These are phyloP conservation scores for Prunus mume DNA, from an alignment of 306 rosid species.

Conservation along the genomic window DNA sequence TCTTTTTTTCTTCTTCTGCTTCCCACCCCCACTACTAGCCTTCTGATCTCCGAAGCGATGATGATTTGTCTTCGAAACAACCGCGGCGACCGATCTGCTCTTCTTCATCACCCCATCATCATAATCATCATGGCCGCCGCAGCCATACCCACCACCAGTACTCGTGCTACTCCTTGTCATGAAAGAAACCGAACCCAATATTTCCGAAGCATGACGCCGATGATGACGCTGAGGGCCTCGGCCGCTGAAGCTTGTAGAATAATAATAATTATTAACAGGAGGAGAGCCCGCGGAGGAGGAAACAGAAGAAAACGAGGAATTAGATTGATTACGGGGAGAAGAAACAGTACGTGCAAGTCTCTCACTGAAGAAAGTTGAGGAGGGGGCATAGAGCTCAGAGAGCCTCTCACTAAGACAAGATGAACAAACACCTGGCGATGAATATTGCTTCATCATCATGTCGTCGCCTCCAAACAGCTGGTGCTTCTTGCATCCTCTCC, in stretches of 20 bases:
- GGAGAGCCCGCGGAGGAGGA: slow-evolving; percentile 5
- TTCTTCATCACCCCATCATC: slow-evolving; percentile 42
- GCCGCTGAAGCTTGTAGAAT: too few relatives aligned
- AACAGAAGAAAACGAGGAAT: slow-evolving; percentile 1
- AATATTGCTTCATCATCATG: slow-evolving; percentile 13
- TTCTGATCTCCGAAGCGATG: slow-evolving; percentile 8
- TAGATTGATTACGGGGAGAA: neutral
- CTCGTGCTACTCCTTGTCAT: neutral
- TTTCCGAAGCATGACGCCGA: slow-evolving; percentile 40
- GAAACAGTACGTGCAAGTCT: neutral
- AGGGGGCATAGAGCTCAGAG: slow-evolving; percentile 29
- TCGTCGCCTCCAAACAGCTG: neutral
- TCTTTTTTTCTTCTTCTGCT: slow-evolving; percentile 31
- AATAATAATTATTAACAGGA: neutral
- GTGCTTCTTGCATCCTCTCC: slow-evolving; percentile 47
- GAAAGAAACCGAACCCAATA: slow-evolving; percentile 38
- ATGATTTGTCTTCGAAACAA: slow-evolving; percentile 25
- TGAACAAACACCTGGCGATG: slow-evolving; percentile 56
- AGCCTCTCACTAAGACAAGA: slow-evolving; percentile 56
- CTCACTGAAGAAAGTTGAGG: neutral
- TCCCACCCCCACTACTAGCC: slow-evolving; percentile 1
- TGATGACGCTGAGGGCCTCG: slow-evolving; percentile 25
- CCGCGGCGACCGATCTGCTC: slow-evolving; percentile 67
- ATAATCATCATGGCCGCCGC: slow-evolving; percentile 17
- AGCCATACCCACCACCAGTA: neutral